Base-by-base conservation (phyloP, 1,139 yeast genomes). In the Candida buenavistaensis region DNA sequence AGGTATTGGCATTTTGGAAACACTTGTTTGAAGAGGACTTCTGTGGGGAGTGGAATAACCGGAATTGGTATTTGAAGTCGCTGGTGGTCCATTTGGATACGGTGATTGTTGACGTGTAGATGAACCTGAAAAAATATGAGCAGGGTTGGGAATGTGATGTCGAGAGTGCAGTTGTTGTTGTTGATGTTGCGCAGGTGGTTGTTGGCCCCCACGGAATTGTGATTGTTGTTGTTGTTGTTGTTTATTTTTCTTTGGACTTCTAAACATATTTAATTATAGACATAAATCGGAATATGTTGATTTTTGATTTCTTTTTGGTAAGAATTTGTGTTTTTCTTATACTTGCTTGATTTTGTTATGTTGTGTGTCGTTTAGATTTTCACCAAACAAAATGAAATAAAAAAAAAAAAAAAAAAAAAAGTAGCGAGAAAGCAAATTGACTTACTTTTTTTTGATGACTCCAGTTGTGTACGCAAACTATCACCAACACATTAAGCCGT, bases 191-290 rank as follows among this genome's bases (percentile, higher is more conserved):
- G 17, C 33, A 16, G 11, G 21, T 12, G 15, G 28, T 14, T 19
- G 12, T 17, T n/a, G n/a, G n/a, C n/a, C n/a, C n/a, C n/a, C n/a
- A n/a, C n/a, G 28, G 3, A 31, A 8, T 23, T 32, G 36, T 7
- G 17, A 11, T 23, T 27, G 35, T 7, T 15, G n/a, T 22, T 17
- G 30, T 10, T 14, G 29, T 26, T 26, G 30, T 16, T 16, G 30
- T 15, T 27, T 30, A 12, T 31, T 16, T 26, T 30, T 33, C 26
- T 28, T 30, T 23, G 41, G 41, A 35, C 41, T 38, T 28, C 30
- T 37, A 19, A 37, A 34, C 40, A 37, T 36, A n/a, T n/a, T n/a
- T n/a, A n/a, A n/a, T n/a, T n/a, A n/a, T n/a, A n/a, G n/a, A n/a
- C n/a, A n/a, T n/a, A n/a, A n/a, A 24, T 23, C 22, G 6, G 4